Base-by-base conservation (phyloP, 2,329 filamentous ascomycete genomes). In the Apiospora saccharicola region DNA sequence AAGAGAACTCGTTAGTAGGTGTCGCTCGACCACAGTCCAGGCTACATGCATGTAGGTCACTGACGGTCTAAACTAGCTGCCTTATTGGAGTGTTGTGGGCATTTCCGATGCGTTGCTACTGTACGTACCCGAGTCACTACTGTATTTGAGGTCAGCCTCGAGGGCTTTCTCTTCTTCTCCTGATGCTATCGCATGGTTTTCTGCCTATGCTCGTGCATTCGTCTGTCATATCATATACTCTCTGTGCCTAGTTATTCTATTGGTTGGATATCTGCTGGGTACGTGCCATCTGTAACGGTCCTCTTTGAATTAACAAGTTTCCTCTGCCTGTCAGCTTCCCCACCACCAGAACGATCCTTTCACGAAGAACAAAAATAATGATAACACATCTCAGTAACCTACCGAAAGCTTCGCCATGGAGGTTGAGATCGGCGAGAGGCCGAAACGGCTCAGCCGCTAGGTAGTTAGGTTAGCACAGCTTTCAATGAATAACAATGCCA, bases 61-160 rank as follows among this genome's bases (percentile, higher is more conserved):
- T n/a, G n/a, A n/a, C n/a, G 19, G 26, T 37, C 53, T 64, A 64
- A 64, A 8, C 30, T 64, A 64, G 53, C 19, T 64, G 30, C 19
- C 30, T 64, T 7, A 41, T 41, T 34, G 53, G 53, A 10, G n/a
- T n/a, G 8, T 13, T 13, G 26, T 61, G 53, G 51, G 51, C 53
- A 61, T 61, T 61, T 64, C 53, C 53, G 53, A 64, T 64, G 19
- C n/a, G 53, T 64, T 37, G 30, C 53, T 64, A 61, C 51, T 61
- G 53, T 61, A 61, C 53, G 53, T 30, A 61, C 53, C 53, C 53
- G 53, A 61, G 53, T 49, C 47, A 49, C 47, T 47, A 49, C n/a
- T 22, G n/a, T 26, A 26, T 22, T 14, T 12, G 30, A 64, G 30
- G 53, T 30, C 37, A 61, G 53, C 4, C 53, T 37, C 19, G 30